These are phyloP conservation scores for Primulina huaijiensis DNA, from an alignment of 257 asterid genomes.

Conservation along the genomic window DNA sequence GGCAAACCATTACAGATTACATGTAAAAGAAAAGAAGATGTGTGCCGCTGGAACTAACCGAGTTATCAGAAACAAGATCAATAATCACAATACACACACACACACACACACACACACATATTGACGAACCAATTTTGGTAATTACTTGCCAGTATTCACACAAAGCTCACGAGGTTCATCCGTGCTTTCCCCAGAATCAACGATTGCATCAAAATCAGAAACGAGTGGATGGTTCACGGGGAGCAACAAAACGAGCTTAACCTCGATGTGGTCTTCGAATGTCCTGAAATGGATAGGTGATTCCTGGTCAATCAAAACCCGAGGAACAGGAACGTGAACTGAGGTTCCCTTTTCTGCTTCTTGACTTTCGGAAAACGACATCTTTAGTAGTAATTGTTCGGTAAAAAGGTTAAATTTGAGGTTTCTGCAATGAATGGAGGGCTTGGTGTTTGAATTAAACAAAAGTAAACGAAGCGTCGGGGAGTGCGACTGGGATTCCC, in stretches of 20 bases:
- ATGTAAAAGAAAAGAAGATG: no score
- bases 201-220: slow-evolving; percentile 47
- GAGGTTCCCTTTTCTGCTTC: slow-evolving; percentile 31
- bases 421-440: slow-evolving; percentile 44
- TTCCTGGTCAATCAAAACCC: slow-evolving; percentile 68
- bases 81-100: no score
- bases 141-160: slow-evolving; percentile 51
- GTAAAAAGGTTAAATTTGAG: slow-evolving; percentile 41
- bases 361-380: slow-evolving; percentile 40
- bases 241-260: slow-evolving; percentile 65
- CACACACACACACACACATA: neutral
- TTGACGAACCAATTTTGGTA: slow-evolving; percentile 6
- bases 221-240: slow-evolving; percentile 87
- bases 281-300: slow-evolving; percentile 48
- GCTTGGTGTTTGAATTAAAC: slow-evolving; percentile 40
- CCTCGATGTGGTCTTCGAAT: slow-evolving; percentile 72
- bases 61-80: no score
- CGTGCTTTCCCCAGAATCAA: slow-evolving; percentile 20
- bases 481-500: slow-evolving; percentile 74
- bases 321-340: slow-evolving; percentile 58
- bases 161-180: slow-evolving; percentile 42
- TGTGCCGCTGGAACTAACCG: no score
- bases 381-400: slow-evolving; percentile 44
- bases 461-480: slow-evolving; percentile 53
- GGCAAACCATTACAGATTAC: no score